Evolutionary conservation across 2,329 filamentous ascomycete species (phyloP).

Genomic region (Trichoderma harzianum): DNA sequence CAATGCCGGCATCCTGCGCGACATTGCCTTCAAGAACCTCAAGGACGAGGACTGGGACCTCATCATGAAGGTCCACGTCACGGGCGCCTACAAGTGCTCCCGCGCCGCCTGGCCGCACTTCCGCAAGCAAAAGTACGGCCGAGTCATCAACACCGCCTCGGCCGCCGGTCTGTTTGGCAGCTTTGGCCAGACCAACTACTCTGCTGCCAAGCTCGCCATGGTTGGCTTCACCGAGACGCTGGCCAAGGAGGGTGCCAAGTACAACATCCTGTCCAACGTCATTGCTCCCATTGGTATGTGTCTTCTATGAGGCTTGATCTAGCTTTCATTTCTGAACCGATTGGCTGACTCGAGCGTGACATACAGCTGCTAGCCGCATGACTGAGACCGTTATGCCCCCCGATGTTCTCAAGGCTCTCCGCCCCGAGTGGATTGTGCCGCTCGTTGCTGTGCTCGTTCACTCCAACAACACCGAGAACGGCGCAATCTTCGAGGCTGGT

Average conservation of each 20-base stretch:
- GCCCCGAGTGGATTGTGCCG: slow-evolving; percentile 93
- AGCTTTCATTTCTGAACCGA: background rate
- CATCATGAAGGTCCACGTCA: slow-evolving; percentile 87
- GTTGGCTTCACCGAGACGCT: slow-evolving; percentile 97
- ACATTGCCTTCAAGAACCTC: slow-evolving; percentile 98
- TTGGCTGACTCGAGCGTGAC: background rate
- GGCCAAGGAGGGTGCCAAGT: slow-evolving; percentile 95
- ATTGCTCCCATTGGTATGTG: slow-evolving; percentile 75
- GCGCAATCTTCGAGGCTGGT: slow-evolving; percentile 88
- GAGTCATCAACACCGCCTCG: slow-evolving; percentile 96
- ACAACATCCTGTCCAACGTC: slow-evolving; percentile 94
- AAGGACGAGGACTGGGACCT: slow-evolving; percentile 96
- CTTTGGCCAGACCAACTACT: slow-evolving; percentile 96
- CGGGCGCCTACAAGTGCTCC: slow-evolving; percentile 91
- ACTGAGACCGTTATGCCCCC: slow-evolving; percentile 93
- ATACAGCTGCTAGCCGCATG: slow-evolving; percentile 84
- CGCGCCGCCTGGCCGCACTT: slow-evolving; percentile 96
- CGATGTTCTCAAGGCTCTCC: slow-evolving; percentile 80
- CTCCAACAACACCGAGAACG: slow-evolving; percentile 82
- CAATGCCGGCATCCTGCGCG: slow-evolving; percentile 93
- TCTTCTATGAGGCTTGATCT: background rate
- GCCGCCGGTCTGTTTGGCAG: slow-evolving; percentile 92
- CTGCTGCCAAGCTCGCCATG: slow-evolving; percentile 89
- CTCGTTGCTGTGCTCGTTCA: slow-evolving; percentile 86
- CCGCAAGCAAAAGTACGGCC: slow-evolving; percentile 96